Evolutionary conservation across 345 rosid genomes (phyloP), one percentile per base, ranked within the genome.

Genomic region (Populus alba): DNA sequence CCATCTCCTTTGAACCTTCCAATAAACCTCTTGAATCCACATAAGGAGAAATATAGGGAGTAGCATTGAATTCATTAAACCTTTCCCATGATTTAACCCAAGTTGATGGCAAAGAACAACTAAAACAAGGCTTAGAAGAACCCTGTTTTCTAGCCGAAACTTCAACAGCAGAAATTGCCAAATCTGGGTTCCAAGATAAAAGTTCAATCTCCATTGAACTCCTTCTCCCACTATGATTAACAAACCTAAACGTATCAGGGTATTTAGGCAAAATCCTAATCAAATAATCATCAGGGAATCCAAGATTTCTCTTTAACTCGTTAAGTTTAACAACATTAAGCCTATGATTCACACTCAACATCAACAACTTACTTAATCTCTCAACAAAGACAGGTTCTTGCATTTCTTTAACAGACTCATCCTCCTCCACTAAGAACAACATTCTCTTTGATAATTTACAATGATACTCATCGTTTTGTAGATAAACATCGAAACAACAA

Each of bases 141-240:
- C 90, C 92, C 45, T 75, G 81, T 83, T 80, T 76, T 67, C 7
- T 75, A 15, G 98, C 90, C 38, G 86, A 83, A 13, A 86, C 90
- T 85, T 95, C 96, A 86, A 94, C 79, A 0, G 92, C 85, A 20
- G 98, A 94, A 76, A 91, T 87, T 68, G 97, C 92, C 27, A 89
- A 76, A 45, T 89, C 90, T 25, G 91, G 88, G 29, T 88, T 83
- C 97, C 97, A 94, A 1, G 88, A 87, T 75, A 94, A 45, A 66
- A 94, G 93, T 83, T 93, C 97, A 41, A 95, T 92, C 86, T 94
- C 97, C 99, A 91, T 89, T 13, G 99, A 93, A 81, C 92, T 93
- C 86, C 85, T 95, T 81, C 96, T 95, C 55, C 97, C 95, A 75
- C 87, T 74, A 51, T 88, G 85, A 80, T 90, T 93, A 71, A 94